Percentiles rank a stretch among this genome's conserved stretches.
These are phyloP conservation scores for Daldinia loculata DNA, from an alignment of 495 filamentous ascomycete species.

Conservation along the genomic window DNA sequence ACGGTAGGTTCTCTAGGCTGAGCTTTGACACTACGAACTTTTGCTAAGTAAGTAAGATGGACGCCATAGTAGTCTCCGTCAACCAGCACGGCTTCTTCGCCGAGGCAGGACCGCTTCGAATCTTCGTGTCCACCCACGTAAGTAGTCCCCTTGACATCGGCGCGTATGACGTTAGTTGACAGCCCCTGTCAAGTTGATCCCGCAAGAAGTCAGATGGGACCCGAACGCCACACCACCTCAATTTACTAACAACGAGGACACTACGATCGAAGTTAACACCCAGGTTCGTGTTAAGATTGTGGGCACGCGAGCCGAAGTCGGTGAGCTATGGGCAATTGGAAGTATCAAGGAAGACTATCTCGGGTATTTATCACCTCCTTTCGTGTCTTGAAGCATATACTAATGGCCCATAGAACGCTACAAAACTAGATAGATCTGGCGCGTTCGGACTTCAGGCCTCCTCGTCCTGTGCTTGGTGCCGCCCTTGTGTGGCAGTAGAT, in stretches of 20 bases:
- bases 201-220: slow-evolving; percentile 90
- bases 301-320: slow-evolving; percentile 89
- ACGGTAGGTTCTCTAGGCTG: slow-evolving; percentile 68
- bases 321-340: slow-evolving; percentile 93
- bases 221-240: slow-evolving; percentile 87
- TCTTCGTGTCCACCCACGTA: slow-evolving; percentile 91
- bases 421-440: slow-evolving; percentile 10
- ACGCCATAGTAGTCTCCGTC: slow-evolving; percentile 88
- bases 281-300: slow-evolving; percentile 93
- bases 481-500: not conserved
- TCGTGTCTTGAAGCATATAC: not conserved
- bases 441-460: not conserved
- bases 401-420: slow-evolving; percentile 28
- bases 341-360: slow-evolving; percentile 90
- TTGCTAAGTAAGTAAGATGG: slow-evolving; percentile 66
- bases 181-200: slow-evolving; percentile 75
- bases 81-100: slow-evolving; percentile 93
- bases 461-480: not conserved
- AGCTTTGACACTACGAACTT: slow-evolving; percentile 10
- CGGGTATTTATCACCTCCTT: slow-evolving; percentile 48
- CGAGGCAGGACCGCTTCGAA: slow-evolving; percentile 83
- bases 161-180: slow-evolving; percentile 23
- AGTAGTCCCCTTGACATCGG: slow-evolving; percentile 45
- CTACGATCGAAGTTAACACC: slow-evolving; percentile 91
- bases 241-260: slow-evolving; percentile 86